These are phyloP conservation scores for Gnomoniopsis smithogilvyi DNA, from an alignment of 2,329 filamentous ascomycete species.

Conservation along the genomic window DNA sequence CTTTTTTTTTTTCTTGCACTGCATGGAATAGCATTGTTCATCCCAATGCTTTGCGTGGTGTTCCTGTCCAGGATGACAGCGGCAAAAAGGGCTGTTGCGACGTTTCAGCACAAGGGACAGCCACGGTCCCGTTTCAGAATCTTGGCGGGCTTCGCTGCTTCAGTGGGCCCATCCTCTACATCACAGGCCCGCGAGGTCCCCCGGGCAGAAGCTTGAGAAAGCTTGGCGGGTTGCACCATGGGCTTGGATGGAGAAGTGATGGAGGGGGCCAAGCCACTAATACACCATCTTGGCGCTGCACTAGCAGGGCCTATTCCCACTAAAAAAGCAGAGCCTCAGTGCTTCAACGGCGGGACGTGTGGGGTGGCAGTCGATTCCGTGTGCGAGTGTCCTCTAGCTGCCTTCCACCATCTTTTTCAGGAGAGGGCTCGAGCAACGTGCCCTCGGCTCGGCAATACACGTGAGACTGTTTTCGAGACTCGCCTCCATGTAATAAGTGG, in stretches of 20 bases:
- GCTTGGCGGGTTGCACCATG: neutral
- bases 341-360: neutral
- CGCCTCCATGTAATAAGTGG: neutral
- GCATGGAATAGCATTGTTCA: neutral
- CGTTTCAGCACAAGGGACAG: constrained; percentile 1
- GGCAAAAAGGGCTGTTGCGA: neutral
- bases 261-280: neutral
- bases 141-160: neutral
- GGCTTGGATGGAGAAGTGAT: neutral
- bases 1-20: neutral
- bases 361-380: too few species aligned
- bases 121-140: neutral
- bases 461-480: constrained; percentile 4
- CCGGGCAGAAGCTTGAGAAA: neutral
- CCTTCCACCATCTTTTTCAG: neutral
- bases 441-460: neutral
- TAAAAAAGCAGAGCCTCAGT: neutral
- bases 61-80: neutral
- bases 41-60: neutral
- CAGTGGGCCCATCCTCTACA: neutral
- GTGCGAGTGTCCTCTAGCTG: too few species aligned
- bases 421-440: neutral
- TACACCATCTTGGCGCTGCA: neutral
- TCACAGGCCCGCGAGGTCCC: neutral
- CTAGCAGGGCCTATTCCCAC: neutral